Conservation (phyloP, 768 basidiomycete genomes). For the Amanita pseudoporphyria region DNA sequence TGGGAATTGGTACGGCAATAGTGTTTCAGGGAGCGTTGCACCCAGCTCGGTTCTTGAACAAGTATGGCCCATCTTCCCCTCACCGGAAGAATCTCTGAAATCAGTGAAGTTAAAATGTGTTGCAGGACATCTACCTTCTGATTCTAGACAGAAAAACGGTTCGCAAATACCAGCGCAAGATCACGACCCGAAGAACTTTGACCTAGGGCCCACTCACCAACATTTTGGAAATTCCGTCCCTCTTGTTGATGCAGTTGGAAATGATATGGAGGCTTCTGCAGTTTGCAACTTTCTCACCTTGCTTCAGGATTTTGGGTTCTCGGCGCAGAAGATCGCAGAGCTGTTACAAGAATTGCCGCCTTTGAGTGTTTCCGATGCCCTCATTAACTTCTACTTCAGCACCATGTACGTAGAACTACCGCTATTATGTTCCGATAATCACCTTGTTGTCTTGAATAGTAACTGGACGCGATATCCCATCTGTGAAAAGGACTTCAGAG, state of each 20-base stretch:
- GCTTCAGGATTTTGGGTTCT: conserved; percentile 88
- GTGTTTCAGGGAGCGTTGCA: conserved; percentile 76
- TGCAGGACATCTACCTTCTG: conserved; percentile 29
- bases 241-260: conserved; percentile 23
- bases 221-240: conserved; percentile 8
- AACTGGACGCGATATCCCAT: conserved; percentile 94
- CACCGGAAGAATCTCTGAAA: conserved; percentile 1
- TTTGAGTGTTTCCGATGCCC: conserved; percentile 58
- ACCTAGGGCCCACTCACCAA: conserved; percentile 16
- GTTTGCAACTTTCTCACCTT: conserved; percentile 79
- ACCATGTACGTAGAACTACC: conserved; percentile 42
- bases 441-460: conserved; percentile 28
- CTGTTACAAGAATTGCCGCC: conserved; percentile 85
- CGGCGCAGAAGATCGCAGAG: conserved; percentile 84
- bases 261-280: conserved; percentile 44
- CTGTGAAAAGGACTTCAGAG: conserved; percentile 74
- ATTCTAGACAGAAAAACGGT: neutral
- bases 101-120: conserved; percentile 42
- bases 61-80: conserved; percentile 26
- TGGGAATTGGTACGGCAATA: conserved; percentile 80
- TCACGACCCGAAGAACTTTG: conserved; percentile 4
- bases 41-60: conserved; percentile 74
- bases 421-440: neutral
- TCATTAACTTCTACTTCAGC: conserved; percentile 76
- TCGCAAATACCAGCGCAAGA: neutral